Conservation (phyloP, 768 basidiomycete species). For the Collybia mongolica region DNA sequence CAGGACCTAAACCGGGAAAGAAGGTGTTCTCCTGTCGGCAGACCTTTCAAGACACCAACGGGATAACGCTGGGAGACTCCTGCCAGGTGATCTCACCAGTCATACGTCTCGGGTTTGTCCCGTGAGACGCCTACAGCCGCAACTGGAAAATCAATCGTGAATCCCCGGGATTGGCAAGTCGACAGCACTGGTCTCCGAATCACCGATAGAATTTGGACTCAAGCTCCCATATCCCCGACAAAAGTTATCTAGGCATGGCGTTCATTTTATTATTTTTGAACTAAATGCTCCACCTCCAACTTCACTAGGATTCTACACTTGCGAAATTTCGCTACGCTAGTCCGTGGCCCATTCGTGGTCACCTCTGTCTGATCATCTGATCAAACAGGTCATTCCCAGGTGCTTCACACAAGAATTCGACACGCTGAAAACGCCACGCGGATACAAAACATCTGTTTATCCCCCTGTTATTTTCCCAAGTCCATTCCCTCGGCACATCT, state of each 20-base stretch:
- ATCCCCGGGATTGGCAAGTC: neutral
- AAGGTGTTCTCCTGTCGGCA: slow-evolving; percentile 14
- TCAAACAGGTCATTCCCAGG: slow-evolving; percentile 11
- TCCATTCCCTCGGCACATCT: slow-evolving; percentile 12
- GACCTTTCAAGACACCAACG: slow-evolving; percentile 2
- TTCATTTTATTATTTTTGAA: no score
- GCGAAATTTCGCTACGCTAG: no score
- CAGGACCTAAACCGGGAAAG: slow-evolving; percentile 14
- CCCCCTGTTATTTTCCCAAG: slow-evolving; percentile 5
- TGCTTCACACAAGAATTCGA: slow-evolving; percentile 8
- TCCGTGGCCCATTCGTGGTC: no score
- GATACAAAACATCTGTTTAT: slow-evolving; percentile 1
- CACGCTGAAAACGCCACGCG: slow-evolving; percentile 9
- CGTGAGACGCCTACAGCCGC: slow-evolving; percentile 10
- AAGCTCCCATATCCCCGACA: no score
- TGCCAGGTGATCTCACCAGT: slow-evolving; percentile 7
- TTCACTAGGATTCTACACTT: no score
- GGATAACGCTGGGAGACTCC: slow-evolving; percentile 5
- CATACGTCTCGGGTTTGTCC: slow-evolving; percentile 13
- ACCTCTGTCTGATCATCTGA: slow-evolving; percentile 9
- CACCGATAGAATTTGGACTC: no score
- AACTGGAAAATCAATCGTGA: neutral
- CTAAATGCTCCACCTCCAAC: no score
- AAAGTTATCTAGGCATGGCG: no score
- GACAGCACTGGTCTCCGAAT: no score